phyloP scores from a whole-genome alignment of 257 asterid genomes.

The Scutellaria barbata region DNA sequence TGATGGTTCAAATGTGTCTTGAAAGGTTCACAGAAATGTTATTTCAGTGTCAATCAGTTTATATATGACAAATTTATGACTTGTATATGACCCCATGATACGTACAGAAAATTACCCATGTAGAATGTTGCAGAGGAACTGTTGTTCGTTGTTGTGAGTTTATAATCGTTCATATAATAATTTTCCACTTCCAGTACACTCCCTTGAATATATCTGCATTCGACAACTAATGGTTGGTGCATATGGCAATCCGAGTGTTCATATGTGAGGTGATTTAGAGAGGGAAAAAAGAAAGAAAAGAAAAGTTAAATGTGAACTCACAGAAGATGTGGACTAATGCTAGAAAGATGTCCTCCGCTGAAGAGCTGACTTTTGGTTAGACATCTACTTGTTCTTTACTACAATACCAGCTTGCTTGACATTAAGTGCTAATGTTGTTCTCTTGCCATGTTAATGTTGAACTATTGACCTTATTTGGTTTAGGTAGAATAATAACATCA shows the following conservation, averaged over 20 bases:
- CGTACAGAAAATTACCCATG: neutral
- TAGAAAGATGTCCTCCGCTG: neutral
- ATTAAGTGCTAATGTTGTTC: neutral
- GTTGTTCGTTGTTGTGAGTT: neutral
- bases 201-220: neutral
- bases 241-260: neutral
- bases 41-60: neutral
- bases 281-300: too few species aligned
- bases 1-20: slow-evolving; percentile 6
- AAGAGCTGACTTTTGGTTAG: neutral
- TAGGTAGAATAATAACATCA: neutral
- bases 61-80: slow-evolving; percentile 7
- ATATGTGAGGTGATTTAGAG: neutral
- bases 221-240: neutral
- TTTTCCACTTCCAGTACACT: neutral
- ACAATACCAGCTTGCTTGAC: neutral
- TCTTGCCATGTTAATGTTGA: neutral
- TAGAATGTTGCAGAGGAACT: neutral
- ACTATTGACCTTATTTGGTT: neutral
- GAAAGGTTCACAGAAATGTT: neutral
- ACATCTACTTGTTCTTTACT: neutral
- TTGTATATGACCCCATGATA: neutral
- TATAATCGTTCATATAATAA: neutral
- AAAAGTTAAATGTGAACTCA: neutral
- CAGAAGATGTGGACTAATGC: neutral